phyloP scores from a whole-genome alignment of 1,139 yeast species.

The Magnusiomyces fungicola region DNA sequence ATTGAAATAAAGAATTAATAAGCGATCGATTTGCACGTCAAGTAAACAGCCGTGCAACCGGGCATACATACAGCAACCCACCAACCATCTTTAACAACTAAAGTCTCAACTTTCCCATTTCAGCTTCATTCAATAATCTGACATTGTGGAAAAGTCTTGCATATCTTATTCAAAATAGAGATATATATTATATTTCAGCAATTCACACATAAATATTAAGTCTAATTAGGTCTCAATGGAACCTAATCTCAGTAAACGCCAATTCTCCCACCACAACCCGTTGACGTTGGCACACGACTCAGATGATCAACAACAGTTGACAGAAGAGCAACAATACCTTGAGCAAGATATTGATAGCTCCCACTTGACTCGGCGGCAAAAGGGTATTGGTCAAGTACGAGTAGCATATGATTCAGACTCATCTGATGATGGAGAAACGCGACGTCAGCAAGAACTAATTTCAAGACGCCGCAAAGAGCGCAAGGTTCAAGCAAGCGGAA shows the following conservation, averaged over 20 bases:
- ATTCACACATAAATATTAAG: too few relatives aligned
- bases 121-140: too few relatives aligned
- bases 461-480: not conserved
- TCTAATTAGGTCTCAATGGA: too few relatives aligned
- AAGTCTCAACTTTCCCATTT: too few relatives aligned
- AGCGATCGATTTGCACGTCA: too few relatives aligned
- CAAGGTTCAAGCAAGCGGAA: slow-evolving; percentile 5
- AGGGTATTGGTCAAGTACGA: slow-evolving; percentile 21
- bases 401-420: slow-evolving; percentile 28
- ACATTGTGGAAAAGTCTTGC: too few relatives aligned
- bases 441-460: slow-evolving; percentile 15
- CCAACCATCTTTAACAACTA: too few relatives aligned
- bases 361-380: slow-evolving; percentile 11
- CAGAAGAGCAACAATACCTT: slow-evolving; percentile 22
- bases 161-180: too few relatives aligned
- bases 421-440: slow-evolving; percentile 25
- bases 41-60: too few relatives aligned
- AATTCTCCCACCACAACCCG: slow-evolving; percentile 22
- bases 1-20: too few relatives aligned
- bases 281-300: slow-evolving; percentile 19
- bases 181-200: too few relatives aligned
- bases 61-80: too few relatives aligned
- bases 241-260: not conserved
- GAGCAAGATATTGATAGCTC: slow-evolving; percentile 26
- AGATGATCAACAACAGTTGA: slow-evolving; percentile 18